A percentile compares a stretch with the other conserved stretches of the same genome.
Conservation (phyloP, 2,329 filamentous ascomycete genomes). For the Neophaeococcomyces mojaviensis region DNA sequence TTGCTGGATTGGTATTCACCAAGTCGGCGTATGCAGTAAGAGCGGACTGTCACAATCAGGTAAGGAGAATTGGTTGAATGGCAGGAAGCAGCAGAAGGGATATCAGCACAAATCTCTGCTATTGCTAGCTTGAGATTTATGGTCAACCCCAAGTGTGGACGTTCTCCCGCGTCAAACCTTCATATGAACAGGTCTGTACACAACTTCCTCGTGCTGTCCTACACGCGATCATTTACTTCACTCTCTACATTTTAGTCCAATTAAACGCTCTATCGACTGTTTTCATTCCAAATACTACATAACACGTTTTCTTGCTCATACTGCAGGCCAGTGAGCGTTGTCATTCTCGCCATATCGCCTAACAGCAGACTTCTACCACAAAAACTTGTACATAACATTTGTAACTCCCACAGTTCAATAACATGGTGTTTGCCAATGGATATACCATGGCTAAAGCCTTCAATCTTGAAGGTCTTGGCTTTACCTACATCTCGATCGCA, state of each 20-base stretch:
- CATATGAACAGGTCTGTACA: neutral
- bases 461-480: slow-evolving; percentile 23
- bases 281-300: slow-evolving; percentile 3
- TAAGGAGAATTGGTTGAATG: neutral
- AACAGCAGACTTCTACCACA: neutral
- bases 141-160: too few relatives aligned
- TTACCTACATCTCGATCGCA: slow-evolving; percentile 20
- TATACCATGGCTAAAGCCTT: slow-evolving; percentile 20
- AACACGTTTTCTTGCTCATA: neutral
- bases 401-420: neutral
- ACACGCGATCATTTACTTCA: neutral
- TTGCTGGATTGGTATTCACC: neutral
- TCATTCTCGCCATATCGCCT: neutral
- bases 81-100: neutral
- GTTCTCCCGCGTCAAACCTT: neutral
- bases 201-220: neutral
- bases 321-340: neutral
- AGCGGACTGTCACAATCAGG: neutral
- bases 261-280: neutral
- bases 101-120: neutral
- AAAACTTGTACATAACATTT: slow-evolving; percentile 5
- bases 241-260: neutral
- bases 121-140: neutral
- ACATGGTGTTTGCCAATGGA: slow-evolving; percentile 12
- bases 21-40: neutral